phyloP scores from a whole-genome alignment of 768 basidiomycete species.

The Serendipita sp. region DNA sequence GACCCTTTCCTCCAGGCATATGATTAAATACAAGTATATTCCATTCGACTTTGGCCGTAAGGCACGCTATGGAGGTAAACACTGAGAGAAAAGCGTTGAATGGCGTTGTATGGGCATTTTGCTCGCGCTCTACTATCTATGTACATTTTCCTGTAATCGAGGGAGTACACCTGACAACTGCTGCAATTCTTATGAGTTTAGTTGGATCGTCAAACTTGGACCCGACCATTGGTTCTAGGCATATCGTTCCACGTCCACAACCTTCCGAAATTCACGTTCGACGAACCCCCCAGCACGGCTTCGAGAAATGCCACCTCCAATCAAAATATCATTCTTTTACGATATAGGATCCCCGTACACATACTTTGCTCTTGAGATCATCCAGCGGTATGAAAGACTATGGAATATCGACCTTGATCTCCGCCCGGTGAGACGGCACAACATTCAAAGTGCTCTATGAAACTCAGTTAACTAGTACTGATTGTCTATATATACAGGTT shows the following conservation, averaged over 20 bases:
- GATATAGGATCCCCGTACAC: conserved; percentile 7
- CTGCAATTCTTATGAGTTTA: too few relatives aligned
- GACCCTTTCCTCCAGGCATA: conserved; percentile 46
- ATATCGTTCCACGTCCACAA: too few relatives aligned
- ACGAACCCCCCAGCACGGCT: too few relatives aligned
- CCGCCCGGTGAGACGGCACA: neutral
- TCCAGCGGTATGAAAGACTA: conserved; percentile 4
- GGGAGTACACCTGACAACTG: too few relatives aligned
- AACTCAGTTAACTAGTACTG: neutral
- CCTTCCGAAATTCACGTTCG: too few relatives aligned
- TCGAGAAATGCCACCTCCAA: neutral
- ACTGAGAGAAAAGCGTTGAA: conserved; percentile 8
- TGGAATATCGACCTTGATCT: conserved; percentile 7
- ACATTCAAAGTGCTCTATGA: neutral
- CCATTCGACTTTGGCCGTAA: conserved; percentile 95
- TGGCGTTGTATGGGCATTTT: neutral
- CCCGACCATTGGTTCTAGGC: too few relatives aligned
- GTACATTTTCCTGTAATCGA: too few relatives aligned
- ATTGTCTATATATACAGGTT: too few relatives aligned
- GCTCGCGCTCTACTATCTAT: too few relatives aligned
- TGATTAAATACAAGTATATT: conserved; percentile 97
- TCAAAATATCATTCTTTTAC: neutral
- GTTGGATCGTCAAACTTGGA: too few relatives aligned
- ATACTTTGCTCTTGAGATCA: neutral
- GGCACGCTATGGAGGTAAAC: conserved; percentile 52